phyloP scores from a whole-genome alignment of 352 stramenopile species.

The Phytophthora pistaciae region DNA sequence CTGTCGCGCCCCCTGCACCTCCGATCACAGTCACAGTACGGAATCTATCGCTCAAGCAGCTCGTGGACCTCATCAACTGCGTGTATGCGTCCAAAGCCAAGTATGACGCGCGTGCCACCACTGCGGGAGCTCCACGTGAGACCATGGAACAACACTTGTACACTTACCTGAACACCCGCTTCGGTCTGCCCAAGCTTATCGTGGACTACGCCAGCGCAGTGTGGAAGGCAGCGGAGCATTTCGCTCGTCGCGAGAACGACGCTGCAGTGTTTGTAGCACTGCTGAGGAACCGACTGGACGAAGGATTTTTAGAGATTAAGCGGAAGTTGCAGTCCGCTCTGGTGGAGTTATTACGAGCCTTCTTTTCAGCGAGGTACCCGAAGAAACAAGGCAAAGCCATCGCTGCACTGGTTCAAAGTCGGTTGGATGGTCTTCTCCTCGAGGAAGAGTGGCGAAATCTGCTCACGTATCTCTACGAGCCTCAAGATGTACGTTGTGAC shows the following conservation, averaged over 20 bases:
- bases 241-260: constrained; percentile 68
- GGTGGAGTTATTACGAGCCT: constrained; percentile 73
- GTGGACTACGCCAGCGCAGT: constrained; percentile 84
- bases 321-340: constrained; percentile 79
- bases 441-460: constrained; percentile 81
- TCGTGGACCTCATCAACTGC: constrained; percentile 77
- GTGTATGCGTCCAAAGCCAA: constrained; percentile 81
- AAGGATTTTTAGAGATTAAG: constrained; percentile 85
- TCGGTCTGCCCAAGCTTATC: constrained; percentile 77
- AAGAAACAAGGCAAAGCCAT: constrained; percentile 73
- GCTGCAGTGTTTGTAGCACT: constrained; percentile 82
- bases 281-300: constrained; percentile 82
- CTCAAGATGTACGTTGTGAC: constrained; percentile 59
- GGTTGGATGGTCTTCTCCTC: constrained; percentile 47
- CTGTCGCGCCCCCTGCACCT: constrained; percentile 2
- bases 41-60: constrained; percentile 80
- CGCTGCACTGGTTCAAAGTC: constrained; percentile 50
- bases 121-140: constrained; percentile 63
- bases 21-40: constrained; percentile 27
- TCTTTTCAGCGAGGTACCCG: constrained; percentile 72
- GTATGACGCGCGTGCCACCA: constrained; percentile 58
- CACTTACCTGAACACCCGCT: constrained; percentile 90
- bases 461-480: constrained; percentile 81
- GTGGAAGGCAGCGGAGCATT: constrained; percentile 75
- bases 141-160: constrained; percentile 93